Percentiles rank a stretch among this genome's conserved stretches.
Conservation (phyloP, 495 filamentous ascomycete species). For the Cercophora newfieldiana region DNA sequence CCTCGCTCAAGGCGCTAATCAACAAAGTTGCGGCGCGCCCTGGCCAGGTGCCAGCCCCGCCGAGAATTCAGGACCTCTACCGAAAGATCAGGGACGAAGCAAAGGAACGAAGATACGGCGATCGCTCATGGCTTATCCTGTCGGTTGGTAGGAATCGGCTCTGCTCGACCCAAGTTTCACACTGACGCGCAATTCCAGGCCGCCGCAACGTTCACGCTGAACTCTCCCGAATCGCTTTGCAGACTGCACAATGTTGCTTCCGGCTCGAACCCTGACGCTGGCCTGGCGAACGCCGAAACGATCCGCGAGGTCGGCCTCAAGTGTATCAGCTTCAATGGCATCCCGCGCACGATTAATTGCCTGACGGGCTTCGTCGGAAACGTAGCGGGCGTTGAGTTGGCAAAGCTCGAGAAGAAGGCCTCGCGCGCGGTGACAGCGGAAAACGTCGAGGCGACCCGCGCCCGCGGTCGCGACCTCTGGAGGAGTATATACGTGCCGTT, state of each 20-base stretch:
- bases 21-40: conserved; percentile 66
- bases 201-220: conserved; percentile 41
- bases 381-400: conserved; percentile 56
- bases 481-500: conserved; percentile 71
- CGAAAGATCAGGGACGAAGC: conserved; percentile 58
- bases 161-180: not conserved
- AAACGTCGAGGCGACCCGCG: conserved; percentile 53
- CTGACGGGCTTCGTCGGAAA: conserved; percentile 63
- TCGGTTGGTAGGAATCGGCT: conserved; percentile 46
- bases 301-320: conserved; percentile 81
- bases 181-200: conserved; percentile 23
- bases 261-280: conserved; percentile 19
- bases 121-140: conserved; percentile 64
- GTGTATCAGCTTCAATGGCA: conserved; percentile 82
- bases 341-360: conserved; percentile 78
- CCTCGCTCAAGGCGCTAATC: conserved; percentile 69
- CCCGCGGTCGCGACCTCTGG: conserved; percentile 65
- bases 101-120: conserved; percentile 53
- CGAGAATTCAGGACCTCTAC: conserved; percentile 60
- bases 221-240: conserved; percentile 36
- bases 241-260: conserved; percentile 53
- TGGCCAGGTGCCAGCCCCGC: conserved; percentile 62
- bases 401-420: conserved; percentile 47
- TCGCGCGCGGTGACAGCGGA: conserved; percentile 47
- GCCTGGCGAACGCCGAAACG: conserved; percentile 56